Evolutionary conservation across 345 rosid species (phyloP), one percentile per base, ranked within the genome.

Genomic region (Litchi chinensis): DNA sequence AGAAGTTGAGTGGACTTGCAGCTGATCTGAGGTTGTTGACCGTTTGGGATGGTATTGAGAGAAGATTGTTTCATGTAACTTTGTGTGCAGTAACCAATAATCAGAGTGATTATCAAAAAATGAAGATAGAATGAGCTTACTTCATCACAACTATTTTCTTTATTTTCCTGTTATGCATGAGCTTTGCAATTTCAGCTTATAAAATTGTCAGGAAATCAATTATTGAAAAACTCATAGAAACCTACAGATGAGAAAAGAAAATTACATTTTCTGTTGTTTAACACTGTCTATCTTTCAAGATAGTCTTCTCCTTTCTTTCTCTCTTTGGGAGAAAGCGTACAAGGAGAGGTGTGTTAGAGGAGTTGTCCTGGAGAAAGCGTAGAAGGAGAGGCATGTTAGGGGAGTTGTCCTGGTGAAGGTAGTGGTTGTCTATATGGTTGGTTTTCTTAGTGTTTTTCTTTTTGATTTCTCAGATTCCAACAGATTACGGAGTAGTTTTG

Each of bases 71-170:
- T 88, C 77, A 82, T 90, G 90, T 90, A 88, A 84, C 85, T 86
- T 84, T 86, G 96, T 86, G 92, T 89, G 96, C 90, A 89, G 90
- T 86, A 81, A 89, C 87, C 67, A 89, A 85, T 90, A 87, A 93
- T 86, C 78, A 11, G 87, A 83, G 88, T 91, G 89, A 83, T 73
- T 87, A 65, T 77, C 50, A 65, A 76, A 77, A 78, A 82, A 76
- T 54, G 77, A 69, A 80, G 75, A 85, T 81, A 83, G 83, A 83
- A 73, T 80, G 75, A 84, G 81, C 56, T 81, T 73, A 37, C 76
- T 67, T 79, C 65, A 65, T 63, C 65, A 75, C 80, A 75, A 41
- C 68, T 79, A 65, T 57, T 71, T 68, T 67, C 39, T 65, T 71
- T 54, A 54, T 73, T 41, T 21, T 43, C 48, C 50, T 1, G 19